Conservation (phyloP, 495 filamentous ascomycete genomes). For the Hapsidospora chrysogenum region DNA sequence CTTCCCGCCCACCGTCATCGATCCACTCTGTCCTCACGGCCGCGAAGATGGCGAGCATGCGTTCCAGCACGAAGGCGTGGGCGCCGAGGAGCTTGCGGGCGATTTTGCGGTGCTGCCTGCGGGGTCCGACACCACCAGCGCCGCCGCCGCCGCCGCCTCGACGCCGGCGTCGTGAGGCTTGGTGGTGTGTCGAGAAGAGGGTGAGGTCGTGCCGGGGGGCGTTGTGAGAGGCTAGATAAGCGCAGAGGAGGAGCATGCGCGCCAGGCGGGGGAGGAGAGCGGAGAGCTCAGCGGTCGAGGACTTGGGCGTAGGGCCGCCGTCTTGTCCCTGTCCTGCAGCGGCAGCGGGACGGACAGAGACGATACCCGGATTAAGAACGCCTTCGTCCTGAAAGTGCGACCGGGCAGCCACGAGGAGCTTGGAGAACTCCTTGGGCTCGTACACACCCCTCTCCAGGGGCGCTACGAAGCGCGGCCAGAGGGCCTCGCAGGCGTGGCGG, state of each 20-base stretch:
- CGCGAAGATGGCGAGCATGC: slow-evolving; percentile 74
- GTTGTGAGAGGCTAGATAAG: slow-evolving; percentile 87
- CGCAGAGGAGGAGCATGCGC: slow-evolving; percentile 64
- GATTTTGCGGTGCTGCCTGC: slow-evolving; percentile 51
- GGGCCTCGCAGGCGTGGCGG: slow-evolving; percentile 31
- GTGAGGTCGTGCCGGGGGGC: slow-evolving; percentile 57
- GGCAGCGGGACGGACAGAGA: slow-evolving; percentile 19
- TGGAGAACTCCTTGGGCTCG: slow-evolving; percentile 62
- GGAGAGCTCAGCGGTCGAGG: slow-evolving; percentile 13
- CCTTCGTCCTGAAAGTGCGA: slow-evolving; percentile 61
- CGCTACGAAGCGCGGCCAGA: slow-evolving; percentile 55
- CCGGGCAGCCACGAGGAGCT: slow-evolving; percentile 58
- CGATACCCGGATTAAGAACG: slow-evolving; percentile 52
- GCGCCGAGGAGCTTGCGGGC: slow-evolving; percentile 52
- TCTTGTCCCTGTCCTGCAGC: background rate
- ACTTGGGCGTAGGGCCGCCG: background rate
- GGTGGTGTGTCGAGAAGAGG: slow-evolving; percentile 71
- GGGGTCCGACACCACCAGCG: slow-evolving; percentile 17
- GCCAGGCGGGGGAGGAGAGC: slow-evolving; percentile 61
- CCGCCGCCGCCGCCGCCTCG: slow-evolving; percentile 12
- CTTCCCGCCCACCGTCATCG: no score
- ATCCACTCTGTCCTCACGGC: slow-evolving; percentile 57
- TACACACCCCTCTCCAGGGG: slow-evolving; percentile 49
- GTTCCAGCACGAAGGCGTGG: slow-evolving; percentile 72
- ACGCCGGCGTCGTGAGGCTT: slow-evolving; percentile 24